Percentiles rank a stretch among this genome's conserved stretches.
These are phyloP conservation scores for Phytophthora boehmeriae DNA, from an alignment of 352 stramenopile genomes.

Conservation along the genomic window DNA sequence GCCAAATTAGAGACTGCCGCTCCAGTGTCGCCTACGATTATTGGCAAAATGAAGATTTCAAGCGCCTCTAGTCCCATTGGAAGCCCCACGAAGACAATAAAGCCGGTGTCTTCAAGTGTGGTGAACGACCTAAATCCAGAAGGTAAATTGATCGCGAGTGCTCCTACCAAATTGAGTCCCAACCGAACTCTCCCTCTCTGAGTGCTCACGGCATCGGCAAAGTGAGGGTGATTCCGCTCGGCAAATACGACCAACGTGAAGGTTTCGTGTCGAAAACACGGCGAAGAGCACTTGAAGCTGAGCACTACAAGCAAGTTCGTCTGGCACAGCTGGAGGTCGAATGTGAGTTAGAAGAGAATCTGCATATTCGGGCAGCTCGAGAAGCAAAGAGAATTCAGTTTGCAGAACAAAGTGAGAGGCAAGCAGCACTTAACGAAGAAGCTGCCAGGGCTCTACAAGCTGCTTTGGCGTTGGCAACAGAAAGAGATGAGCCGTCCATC, in stretches of 20 bases:
- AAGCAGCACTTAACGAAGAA: slow-evolving; percentile 11
- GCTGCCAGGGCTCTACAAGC: slow-evolving; percentile 5
- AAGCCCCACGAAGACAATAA: slow-evolving; percentile 18
- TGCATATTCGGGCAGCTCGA: slow-evolving; percentile 60
- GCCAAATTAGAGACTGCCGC: slow-evolving; percentile 24
- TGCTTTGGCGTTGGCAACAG: background rate
- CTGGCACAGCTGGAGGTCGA: slow-evolving; percentile 71
- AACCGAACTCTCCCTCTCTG: slow-evolving; percentile 5
- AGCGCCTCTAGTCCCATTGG: slow-evolving; percentile 9
- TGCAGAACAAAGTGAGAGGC: slow-evolving; percentile 19
- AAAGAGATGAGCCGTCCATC: background rate
- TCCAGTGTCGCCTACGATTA: slow-evolving; percentile 25
- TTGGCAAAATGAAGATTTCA: slow-evolving; percentile 58
- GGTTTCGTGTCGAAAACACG: slow-evolving; percentile 67
- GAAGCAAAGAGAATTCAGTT: slow-evolving; percentile 36
- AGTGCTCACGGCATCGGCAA: slow-evolving; percentile 12
- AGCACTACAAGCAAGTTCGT: slow-evolving; percentile 73
- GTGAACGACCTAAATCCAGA: background rate
- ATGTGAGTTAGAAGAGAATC: slow-evolving; percentile 78
- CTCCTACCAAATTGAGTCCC: background rate
- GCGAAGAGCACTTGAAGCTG: slow-evolving; percentile 54
- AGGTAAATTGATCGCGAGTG: background rate
- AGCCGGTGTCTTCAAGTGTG: slow-evolving; percentile 16
- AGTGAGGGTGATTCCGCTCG: slow-evolving; percentile 22
- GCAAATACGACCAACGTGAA: slow-evolving; percentile 29